Percentiles rank a stretch among this genome's conserved stretches.
These are phyloP conservation scores for Pyronema omphalodes DNA, from an alignment of 495 filamentous ascomycete species.

Conservation along the genomic window DNA sequence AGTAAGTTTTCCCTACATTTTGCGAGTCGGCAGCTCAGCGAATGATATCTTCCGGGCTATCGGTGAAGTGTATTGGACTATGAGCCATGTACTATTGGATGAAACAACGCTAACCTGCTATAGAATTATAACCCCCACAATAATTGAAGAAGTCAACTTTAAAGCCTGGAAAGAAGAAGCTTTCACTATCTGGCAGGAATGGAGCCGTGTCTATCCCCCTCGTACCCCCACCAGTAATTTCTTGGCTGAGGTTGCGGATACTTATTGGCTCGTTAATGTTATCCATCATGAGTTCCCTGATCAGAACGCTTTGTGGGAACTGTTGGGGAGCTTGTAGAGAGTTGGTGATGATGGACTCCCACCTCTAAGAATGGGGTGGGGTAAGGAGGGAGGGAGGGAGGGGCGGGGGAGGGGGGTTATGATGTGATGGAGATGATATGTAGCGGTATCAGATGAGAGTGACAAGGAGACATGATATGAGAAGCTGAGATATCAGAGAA, in stretches of 20 bases:
- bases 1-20: conserved; percentile 29
- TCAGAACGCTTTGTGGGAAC: conserved; percentile 43
- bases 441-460: too few relatives aligned
- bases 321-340: conserved; percentile 26
- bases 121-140: conserved; percentile 78
- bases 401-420: too few relatives aligned
- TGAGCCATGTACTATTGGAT: too few relatives aligned
- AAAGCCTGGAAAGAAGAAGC: conserved; percentile 90
- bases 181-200: conserved; percentile 86
- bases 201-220: conserved; percentile 64
- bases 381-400: too few relatives aligned
- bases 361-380: too few relatives aligned
- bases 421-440: too few relatives aligned
- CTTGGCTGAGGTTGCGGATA: conserved; percentile 44
- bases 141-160: conserved; percentile 94
- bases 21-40: too few relatives aligned
- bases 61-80: too few relatives aligned
- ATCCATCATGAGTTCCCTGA: conserved; percentile 71
- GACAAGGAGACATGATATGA: too few relatives aligned
- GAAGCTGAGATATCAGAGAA: too few relatives aligned
- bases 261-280: conserved; percentile 75
- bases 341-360: background rate
- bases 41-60: too few relatives aligned
- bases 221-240: conserved; percentile 46
- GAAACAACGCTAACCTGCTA: background rate